phyloP scores from a whole-genome alignment of 345 rosid genomes.

The Nasturtium officinale region DNA sequence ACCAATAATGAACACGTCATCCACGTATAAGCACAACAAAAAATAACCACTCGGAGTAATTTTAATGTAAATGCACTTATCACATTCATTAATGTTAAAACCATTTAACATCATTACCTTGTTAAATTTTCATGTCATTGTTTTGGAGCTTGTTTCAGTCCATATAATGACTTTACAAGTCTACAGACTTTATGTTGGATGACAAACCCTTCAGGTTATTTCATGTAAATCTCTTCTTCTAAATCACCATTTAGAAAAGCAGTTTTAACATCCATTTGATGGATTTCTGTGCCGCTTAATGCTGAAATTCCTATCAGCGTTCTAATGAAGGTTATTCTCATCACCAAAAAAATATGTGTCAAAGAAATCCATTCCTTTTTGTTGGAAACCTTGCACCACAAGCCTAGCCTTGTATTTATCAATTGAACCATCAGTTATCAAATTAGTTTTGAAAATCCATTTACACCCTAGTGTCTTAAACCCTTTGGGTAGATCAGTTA shows the following conservation, averaged over 20 bases:
- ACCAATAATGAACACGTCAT: background rate
- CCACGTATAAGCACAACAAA: background rate
- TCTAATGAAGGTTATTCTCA: background rate
- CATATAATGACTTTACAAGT: too few species aligned
- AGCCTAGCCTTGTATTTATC: background rate
- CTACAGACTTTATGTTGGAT: too few species aligned
- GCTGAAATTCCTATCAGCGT: background rate
- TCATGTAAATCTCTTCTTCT: too few species aligned
- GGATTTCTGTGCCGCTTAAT: background rate
- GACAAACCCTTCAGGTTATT: too few species aligned
- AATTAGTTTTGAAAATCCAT: background rate
- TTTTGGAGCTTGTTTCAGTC: too few species aligned
- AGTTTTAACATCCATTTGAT: background rate
- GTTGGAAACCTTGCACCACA: background rate
- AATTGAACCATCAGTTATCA: background rate
- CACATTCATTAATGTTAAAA: background rate
- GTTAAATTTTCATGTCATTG: background rate
- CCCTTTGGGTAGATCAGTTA: background rate
- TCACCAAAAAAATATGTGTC: background rate
- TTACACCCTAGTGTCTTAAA: background rate
- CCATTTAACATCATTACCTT: background rate
- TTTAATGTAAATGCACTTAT: background rate
- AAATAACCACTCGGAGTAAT: background rate
- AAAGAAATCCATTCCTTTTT: background rate
- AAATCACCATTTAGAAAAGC: too few species aligned